These are phyloP conservation scores for Elaeis guineensis DNA, from an alignment of 176 grass and related monocot genomes.

Conservation along the genomic window DNA sequence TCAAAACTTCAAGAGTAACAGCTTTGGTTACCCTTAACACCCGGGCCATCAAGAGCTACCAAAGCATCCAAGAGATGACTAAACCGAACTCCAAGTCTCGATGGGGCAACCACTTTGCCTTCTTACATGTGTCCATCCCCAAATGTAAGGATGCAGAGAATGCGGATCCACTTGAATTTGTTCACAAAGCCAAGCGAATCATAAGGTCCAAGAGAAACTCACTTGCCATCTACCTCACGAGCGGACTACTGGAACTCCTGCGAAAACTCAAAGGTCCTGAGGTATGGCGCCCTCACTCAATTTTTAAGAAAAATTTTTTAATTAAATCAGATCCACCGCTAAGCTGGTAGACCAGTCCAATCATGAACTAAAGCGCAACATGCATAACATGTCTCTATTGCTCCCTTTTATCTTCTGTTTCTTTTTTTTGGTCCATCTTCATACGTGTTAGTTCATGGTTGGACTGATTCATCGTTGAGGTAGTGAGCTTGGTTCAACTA, in stretches of 20 bases:
- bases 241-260: slow-evolving; percentile 22
- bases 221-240: slow-evolving; percentile 15
- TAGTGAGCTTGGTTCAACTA: no score
- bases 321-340: no score
- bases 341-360: no score
- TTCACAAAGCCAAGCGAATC: slow-evolving; percentile 16
- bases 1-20: no score
- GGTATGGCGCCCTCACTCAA: slow-evolving; percentile 7
- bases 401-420: no score
- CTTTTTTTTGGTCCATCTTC: no score
- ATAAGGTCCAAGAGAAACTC: slow-evolving; percentile 34
- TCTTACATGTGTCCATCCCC: slow-evolving; percentile 28
- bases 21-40: slow-evolving; percentile 29
- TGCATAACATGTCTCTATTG: neutral
- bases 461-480: no score
- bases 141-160: slow-evolving; percentile 12
- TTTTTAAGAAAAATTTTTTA: no score
- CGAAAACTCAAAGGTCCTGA: slow-evolving; percentile 30
- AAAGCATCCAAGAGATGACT: slow-evolving; percentile 15
- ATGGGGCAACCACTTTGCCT: slow-evolving; percentile 37
- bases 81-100: slow-evolving; percentile 15
- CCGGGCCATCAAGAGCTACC: slow-evolving; percentile 13
- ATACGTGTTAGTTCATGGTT: no score
- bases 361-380: no score
- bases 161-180: slow-evolving; percentile 24